phyloP scores from a whole-genome alignment of 768 basidiomycete genomes.

The Coprinopsis cinerea region DNA sequence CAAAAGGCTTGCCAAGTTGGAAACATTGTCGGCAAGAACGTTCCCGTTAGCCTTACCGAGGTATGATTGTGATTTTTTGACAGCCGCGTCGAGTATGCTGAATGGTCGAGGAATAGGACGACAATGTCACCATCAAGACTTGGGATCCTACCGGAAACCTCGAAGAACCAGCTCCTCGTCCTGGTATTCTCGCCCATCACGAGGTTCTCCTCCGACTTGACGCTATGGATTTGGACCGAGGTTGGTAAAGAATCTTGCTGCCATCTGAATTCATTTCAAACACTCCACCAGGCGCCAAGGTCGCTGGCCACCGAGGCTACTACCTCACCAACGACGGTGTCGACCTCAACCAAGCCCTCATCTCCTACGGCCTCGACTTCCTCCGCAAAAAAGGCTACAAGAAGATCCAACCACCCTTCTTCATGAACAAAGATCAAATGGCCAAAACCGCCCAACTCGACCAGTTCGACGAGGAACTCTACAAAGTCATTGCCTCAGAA shows the following conservation, averaged over 20 bases:
- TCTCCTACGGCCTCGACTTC: slow-evolving; percentile 93
- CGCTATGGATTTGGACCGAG: slow-evolving; percentile 95
- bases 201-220: slow-evolving; percentile 92
- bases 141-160: slow-evolving; percentile 83
- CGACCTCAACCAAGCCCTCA: slow-evolving; percentile 94
- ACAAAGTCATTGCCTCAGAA: slow-evolving; percentile 89
- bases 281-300: slow-evolving; percentile 66
- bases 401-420: slow-evolving; percentile 95
- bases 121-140: slow-evolving; percentile 74
- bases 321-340: slow-evolving; percentile 94
- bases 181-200: slow-evolving; percentile 91
- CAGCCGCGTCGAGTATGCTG: neutral
- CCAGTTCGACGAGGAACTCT: slow-evolving; percentile 97
- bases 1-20: slow-evolving; percentile 78
- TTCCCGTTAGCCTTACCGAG: slow-evolving; percentile 84
- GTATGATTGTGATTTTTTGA: slow-evolving; percentile 29
- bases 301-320: slow-evolving; percentile 93
- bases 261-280: neutral
- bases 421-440: slow-evolving; percentile 99
- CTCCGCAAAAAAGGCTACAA: slow-evolving; percentile 77
- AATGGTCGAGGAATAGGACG: slow-evolving; percentile 52
- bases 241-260: slow-evolving; percentile 30
- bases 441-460: slow-evolving; percentile 95
- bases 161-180: slow-evolving; percentile 63
- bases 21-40: slow-evolving; percentile 86